A percentile compares a stretch with the other conserved stretches of the same genome.
Conservation (phyloP, 2,329 filamentous ascomycete genomes). For the Cercospora berteroae region DNA sequence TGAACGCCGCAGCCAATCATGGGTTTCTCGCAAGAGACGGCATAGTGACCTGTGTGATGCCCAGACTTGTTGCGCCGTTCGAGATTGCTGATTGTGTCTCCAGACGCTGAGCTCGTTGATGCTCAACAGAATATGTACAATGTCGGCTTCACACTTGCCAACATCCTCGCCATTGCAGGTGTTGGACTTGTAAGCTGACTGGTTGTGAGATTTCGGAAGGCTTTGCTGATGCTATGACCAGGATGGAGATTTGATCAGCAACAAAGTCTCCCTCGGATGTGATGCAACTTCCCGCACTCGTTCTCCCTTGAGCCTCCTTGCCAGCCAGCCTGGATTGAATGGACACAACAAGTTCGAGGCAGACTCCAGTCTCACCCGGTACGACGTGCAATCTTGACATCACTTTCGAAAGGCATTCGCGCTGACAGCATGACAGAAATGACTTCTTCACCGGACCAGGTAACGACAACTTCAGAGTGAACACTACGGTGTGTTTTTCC, state of each 20-base stretch:
- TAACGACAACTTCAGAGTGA: constrained; percentile 43
- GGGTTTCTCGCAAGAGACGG: constrained; percentile 46
- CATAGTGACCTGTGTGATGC: constrained; percentile 38
- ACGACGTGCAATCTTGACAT: background rate
- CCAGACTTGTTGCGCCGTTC: background rate
- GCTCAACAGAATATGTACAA: constrained; percentile 47
- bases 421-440: constrained; percentile 24
- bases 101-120: constrained; percentile 42
- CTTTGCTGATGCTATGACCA: background rate
- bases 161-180: constrained; percentile 35
- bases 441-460: constrained; percentile 38
- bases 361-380: constrained; percentile 39
- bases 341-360: constrained; percentile 45
- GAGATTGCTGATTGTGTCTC: background rate
- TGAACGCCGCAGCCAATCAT: constrained; percentile 26
- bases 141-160: constrained; percentile 41
- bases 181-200: constrained; percentile 25
- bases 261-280: constrained; percentile 43
- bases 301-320: constrained; percentile 29
- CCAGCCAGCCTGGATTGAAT: constrained; percentile 41
- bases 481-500: constrained; percentile 32
- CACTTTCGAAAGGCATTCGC: background rate
- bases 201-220: constrained; percentile 32
- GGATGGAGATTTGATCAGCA: constrained; percentile 30
- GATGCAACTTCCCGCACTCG: constrained; percentile 44